Evolutionary conservation across 2,329 filamentous ascomycete genomes (phyloP), one percentile per base, ranked within the genome.

Genomic region (Cylindrodendrum hubeiense): DNA sequence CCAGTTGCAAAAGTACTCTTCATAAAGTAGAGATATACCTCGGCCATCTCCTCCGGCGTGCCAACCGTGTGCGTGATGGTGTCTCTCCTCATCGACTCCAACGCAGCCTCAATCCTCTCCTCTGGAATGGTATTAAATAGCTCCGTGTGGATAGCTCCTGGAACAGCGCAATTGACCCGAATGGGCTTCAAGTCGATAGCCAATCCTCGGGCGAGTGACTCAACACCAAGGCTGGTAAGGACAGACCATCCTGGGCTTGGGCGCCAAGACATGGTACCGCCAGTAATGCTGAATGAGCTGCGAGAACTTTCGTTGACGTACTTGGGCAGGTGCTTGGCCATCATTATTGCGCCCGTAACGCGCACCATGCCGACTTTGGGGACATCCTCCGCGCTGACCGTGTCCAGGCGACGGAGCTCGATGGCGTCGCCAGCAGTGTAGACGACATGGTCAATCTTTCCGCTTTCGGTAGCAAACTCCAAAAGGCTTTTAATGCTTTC

Each of bases 151-250:
- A 87, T 80, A 0, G 81, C 79, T 0, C 90, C 90, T 0, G 89
- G 88, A 57, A 78, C 80, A 1, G 92, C 86, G 0, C 85, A 73
- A 73, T 93, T 93, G 26, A 91, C 89, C 2, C 91, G 79, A 9
- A 91, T 77, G 0, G 90, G 90, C 67, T 83, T 84, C 60, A 93
- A 72, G 71, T 92, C 90, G 33, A 91, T 71, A 2, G 90, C 90
- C 34, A 93, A 77, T 3, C 82, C 84, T 2, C 86, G 81, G 2
- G 82, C 81, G 74, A 91, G 81, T 3, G 84, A 83, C 53, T 88
- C 81, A 7, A 87, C 67, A 0, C 84, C 83, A 56, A 83, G 86
- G 2, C 79, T 78, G 0, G 81, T 80, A 1, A 87, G 68, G 21
- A 88, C 78, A 4, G 79, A 78, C 85, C 86, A 90, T 22, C 84